A percentile compares a stretch with the other conserved stretches of the same genome.
Conservation (phyloP, 352 stramenopile species). For the Globisporangium megalacanthum region DNA sequence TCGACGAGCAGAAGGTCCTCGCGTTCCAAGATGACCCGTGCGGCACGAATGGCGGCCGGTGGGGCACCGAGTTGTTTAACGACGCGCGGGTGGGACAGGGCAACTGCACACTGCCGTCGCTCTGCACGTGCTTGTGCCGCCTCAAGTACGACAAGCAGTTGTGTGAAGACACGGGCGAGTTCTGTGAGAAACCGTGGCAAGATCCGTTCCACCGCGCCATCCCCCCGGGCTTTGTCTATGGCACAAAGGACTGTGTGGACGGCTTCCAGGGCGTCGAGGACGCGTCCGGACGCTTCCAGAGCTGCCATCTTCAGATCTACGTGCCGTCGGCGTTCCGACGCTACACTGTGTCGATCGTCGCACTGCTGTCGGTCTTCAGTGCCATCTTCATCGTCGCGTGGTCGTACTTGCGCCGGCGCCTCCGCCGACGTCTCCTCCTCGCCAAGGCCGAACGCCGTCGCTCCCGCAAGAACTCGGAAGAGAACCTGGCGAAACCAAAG, state of each 20-base stretch:
- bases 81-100: conserved; percentile 75
- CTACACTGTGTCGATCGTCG: conserved; percentile 77
- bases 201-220: conserved; percentile 71
- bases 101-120: conserved; percentile 90
- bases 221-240: conserved; percentile 88
- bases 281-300: conserved; percentile 83
- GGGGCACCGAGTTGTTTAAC: conserved; percentile 68
- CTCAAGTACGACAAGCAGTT: conserved; percentile 60
- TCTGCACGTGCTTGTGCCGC: conserved; percentile 91
- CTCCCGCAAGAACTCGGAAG: conserved; percentile 69
- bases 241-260: conserved; percentile 85
- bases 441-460: conserved; percentile 90
- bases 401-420: conserved; percentile 79
- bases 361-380: conserved; percentile 60
- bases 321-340: conserved; percentile 82
- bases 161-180: conserved; percentile 65
- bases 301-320: conserved; percentile 95
- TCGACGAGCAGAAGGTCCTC: conserved; percentile 90
- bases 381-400: conserved; percentile 73
- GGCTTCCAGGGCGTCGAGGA: conserved; percentile 94
- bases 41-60: conserved; percentile 67
- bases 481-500: conserved; percentile 38
- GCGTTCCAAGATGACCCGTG: conserved; percentile 94
- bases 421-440: conserved; percentile 71
- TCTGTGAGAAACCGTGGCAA: conserved; percentile 81